Evolutionary conservation across 345 rosid species (phyloP).

Genomic region (Salix arbutifolia): DNA sequence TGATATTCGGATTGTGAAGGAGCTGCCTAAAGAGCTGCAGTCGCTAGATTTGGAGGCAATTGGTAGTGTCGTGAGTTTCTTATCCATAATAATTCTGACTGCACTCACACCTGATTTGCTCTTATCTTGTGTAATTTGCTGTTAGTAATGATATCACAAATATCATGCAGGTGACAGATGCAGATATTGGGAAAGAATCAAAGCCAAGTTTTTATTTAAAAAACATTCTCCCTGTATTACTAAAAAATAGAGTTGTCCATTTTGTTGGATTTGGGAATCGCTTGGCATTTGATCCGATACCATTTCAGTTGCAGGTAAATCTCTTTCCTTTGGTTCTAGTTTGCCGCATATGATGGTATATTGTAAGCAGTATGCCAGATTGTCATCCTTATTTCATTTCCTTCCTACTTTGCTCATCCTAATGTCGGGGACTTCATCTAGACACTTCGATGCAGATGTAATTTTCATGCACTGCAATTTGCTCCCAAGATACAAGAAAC

Average conservation of each 20-base stretch:
- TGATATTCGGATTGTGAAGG: conserved; percentile 76
- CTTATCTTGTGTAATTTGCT: neutral
- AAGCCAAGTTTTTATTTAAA: conserved; percentile 81
- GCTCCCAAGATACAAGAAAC: conserved; percentile 83
- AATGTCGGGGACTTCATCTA: conserved; percentile 45
- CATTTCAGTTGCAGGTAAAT: conserved; percentile 79
- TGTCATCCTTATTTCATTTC: conserved; percentile 7
- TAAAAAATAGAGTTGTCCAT: conserved; percentile 72
- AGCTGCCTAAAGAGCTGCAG: conserved; percentile 71
- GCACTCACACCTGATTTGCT: neutral
- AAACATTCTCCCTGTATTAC: conserved; percentile 72
- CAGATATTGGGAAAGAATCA: conserved; percentile 69
- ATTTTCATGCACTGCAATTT: conserved; percentile 78
- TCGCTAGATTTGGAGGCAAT: conserved; percentile 84
- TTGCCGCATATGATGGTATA: conserved; percentile 2
- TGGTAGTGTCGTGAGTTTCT: conserved; percentile 77
- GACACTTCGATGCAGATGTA: conserved; percentile 98
- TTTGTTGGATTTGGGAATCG: conserved; percentile 94
- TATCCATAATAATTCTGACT: neutral
- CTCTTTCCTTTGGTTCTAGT: conserved; percentile 12
- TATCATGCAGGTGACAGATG: conserved; percentile 61
- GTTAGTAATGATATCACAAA: neutral
- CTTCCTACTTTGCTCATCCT: conserved; percentile 30
- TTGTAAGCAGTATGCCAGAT: conserved; percentile 7
- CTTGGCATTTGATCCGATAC: conserved; percentile 90